Evolutionary conservation across 225 moss, liverwort and hornwort genomes (phyloP).

Genomic region (Bryum argenteum): DNA sequence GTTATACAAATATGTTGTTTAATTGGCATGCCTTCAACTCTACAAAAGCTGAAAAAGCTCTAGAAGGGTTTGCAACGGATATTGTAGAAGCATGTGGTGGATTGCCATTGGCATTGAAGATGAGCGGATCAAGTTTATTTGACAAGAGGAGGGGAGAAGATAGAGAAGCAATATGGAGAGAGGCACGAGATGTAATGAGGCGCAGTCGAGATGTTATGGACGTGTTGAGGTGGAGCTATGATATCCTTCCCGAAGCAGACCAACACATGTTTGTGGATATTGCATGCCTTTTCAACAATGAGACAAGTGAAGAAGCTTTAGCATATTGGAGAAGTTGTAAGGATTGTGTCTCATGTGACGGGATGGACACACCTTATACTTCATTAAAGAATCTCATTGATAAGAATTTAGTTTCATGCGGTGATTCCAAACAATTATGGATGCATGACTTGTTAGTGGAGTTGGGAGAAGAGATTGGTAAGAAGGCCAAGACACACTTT

Average conservation of each 20-base stretch:
- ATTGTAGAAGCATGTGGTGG: conserved; percentile 16
- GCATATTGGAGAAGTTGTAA: no score
- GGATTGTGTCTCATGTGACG: no score
- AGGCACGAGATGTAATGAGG: background rate
- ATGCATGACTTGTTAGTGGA: background rate
- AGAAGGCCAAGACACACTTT: background rate
- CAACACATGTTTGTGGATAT: background rate
- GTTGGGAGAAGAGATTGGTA: background rate
- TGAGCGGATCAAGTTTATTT: conserved; percentile 5
- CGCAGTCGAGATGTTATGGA: background rate
- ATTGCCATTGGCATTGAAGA: background rate
- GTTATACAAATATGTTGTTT: background rate
- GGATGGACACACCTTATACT: no score
- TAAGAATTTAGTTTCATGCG: no score
- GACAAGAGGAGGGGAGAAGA: conserved; percentile 8
- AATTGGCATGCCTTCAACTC: background rate
- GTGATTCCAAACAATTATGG: no score
- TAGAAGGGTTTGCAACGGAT: background rate
- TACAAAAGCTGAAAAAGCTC: background rate
- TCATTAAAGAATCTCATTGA: no score
- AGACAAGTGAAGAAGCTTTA: no score
- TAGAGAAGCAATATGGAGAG: background rate
- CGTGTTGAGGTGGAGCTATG: conserved; percentile 24
- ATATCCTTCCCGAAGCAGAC: background rate
- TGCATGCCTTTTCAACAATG: no score